phyloP scores from a whole-genome alignment of 441 rosid species.

The Jatropha multifida region DNA sequence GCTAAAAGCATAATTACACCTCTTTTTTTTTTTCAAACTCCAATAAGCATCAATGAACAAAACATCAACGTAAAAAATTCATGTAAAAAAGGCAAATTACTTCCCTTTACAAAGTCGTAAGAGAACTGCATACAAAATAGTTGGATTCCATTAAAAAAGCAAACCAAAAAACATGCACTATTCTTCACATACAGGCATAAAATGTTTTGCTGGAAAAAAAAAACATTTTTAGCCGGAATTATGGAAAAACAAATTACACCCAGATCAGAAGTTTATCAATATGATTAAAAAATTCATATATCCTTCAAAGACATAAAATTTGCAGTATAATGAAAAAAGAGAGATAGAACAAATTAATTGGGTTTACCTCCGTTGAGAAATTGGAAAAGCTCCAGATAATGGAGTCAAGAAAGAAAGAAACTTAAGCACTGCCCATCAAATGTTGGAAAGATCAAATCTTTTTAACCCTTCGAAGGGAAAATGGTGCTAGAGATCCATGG shows the following conservation, averaged over 20 bases:
- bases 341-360: background rate
- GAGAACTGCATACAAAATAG: background rate
- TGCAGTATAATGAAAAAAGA: background rate
- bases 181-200: background rate
- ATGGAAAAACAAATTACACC: conserved; percentile 20
- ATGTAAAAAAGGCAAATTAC: background rate
- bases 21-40: background rate
- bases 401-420: conserved; percentile 26
- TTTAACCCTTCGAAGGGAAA: background rate
- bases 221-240: background rate
- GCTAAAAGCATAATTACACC: background rate
- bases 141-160: background rate
- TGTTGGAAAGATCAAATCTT: conserved; percentile 13
- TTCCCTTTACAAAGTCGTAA: background rate
- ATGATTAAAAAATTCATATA: conserved; percentile 10
- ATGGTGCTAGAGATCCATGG: conserved; percentile 31
- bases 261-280: conserved; percentile 20
- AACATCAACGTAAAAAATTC: background rate
- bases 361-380: conserved; percentile 39
- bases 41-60: conserved; percentile 3
- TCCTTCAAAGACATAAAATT: background rate
- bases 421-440: conserved; percentile 29
- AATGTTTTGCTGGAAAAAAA: background rate
- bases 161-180: background rate
- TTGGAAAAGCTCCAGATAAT: conserved; percentile 31